Base-by-base conservation (phyloP, 805 yeast species). In the Jamesozyma lodderae region DNA sequence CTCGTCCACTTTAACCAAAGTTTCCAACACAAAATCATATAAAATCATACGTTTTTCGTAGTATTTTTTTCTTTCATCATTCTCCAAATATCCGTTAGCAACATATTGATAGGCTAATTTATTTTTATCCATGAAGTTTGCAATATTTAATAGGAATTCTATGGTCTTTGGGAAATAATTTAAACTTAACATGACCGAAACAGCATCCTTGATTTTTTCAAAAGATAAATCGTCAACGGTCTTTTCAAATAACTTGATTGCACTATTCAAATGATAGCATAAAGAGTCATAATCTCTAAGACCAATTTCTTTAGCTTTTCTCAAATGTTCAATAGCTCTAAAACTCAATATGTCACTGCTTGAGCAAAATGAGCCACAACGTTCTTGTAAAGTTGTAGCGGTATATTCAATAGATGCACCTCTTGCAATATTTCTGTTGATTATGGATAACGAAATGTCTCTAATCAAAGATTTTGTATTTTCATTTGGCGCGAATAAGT, bases 401-500 rank as follows among this genome's bases (percentile, higher is more conserved):
- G 90, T 84, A 41, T 81, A 69, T 55, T 90, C 97, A 32, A 92
- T 90, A 0, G 95, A 82, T 4, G 85, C 90, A n/a, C 98, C 97
- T 46, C 83, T 77, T 27, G 84, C 70, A 41, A 92, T 87, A 47
- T 83, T 85, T 57, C 81, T 81, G 61, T 88, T 88, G 44, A 92
- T 87, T 26, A 92, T 77, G 1, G 95, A 82, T 2, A 94, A 81
- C 32, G 92, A 72, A 26, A 94, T 75, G 50, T 90, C 97, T 57
- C 85, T 84, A 20, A 90, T 77, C 33, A 86, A 67, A 35, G 76
- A 57, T 42, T 66, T 67, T 10, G 66, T 55, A 7, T 68, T 70
- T 32, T 69, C 77, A 25, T 66, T 68, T 13, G 92, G 84, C 11
- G 88, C 77, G 54, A 92, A 81, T 40, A 92, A 70, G 47, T 81